phyloP scores from a whole-genome alignment of 2,329 filamentous ascomycete species.

The Dactylellina leptospora region DNA sequence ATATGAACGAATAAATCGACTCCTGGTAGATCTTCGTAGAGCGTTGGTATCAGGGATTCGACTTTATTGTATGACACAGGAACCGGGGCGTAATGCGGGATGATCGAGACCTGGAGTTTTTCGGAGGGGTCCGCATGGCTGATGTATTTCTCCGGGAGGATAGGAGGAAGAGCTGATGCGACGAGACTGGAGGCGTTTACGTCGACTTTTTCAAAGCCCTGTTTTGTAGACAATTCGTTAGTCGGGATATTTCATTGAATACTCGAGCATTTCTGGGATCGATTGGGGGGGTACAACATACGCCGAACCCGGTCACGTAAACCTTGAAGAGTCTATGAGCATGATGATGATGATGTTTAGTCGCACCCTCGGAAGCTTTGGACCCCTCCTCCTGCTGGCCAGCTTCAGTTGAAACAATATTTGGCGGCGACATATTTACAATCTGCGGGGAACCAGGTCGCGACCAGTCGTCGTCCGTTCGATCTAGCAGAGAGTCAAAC shows the following conservation, averaged over 20 bases:
- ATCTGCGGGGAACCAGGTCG: constrained; percentile 1
- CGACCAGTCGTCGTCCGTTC: neutral
- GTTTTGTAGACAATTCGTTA: neutral
- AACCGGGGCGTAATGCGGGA: constrained; percentile 27
- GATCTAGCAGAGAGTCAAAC: neutral
- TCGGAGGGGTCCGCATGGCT: constrained; percentile 20
- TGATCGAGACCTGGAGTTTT: constrained; percentile 41
- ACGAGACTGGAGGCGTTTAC: constrained; percentile 46
- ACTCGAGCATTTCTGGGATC: neutral
- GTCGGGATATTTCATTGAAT: neutral
- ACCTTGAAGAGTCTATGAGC: constrained; percentile 47
- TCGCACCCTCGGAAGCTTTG: constrained; percentile 13
- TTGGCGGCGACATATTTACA: constrained; percentile 28
- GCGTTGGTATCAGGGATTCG: constrained; percentile 27
- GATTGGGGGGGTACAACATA: neutral
- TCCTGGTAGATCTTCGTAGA: constrained; percentile 37
- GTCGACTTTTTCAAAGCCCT: constrained; percentile 25
- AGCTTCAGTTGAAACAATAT: constrained; percentile 5
- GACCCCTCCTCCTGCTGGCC: neutral
- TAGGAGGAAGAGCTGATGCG: constrained; percentile 32
- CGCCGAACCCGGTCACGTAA: constrained; percentile 47
- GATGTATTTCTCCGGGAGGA: constrained; percentile 40
- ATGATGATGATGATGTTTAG: constrained; percentile 23
- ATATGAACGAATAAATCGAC: constrained; percentile 49
- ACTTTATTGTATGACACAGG: constrained; percentile 32